A percentile compares a stretch with the other conserved stretches of the same genome.
Evolutionary conservation across 1,139 yeast species (phyloP).

Genomic region (Candida tropicalis): DNA sequence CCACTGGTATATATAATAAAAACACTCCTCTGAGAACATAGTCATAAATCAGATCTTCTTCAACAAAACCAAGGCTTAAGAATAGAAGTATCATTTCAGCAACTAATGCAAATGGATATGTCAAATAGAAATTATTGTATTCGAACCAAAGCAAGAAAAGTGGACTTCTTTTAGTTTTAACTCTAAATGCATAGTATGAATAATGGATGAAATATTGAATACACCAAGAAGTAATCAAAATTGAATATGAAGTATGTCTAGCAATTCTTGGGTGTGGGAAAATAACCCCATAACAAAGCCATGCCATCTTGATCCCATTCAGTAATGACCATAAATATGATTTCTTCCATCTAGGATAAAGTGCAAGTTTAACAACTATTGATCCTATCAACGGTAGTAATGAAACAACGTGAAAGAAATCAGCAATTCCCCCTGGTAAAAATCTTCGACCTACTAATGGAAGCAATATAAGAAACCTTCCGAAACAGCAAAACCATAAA

Average conservation of each 20-base stretch:
- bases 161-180: slow-evolving; percentile 41
- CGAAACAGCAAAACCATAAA: slow-evolving; percentile 54
- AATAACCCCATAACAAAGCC: slow-evolving; percentile 49
- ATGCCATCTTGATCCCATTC: slow-evolving; percentile 37
- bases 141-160: slow-evolving; percentile 40
- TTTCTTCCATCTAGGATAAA: slow-evolving; percentile 12
- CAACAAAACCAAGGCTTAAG: slow-evolving; percentile 49
- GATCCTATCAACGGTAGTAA: slow-evolving; percentile 35
- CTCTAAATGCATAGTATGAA: slow-evolving; percentile 50
- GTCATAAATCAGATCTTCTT: slow-evolving; percentile 35
- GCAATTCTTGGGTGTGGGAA: slow-evolving; percentile 53
- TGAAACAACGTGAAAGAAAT: slow-evolving; percentile 54
- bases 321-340: slow-evolving; percentile 32
- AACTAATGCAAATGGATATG: slow-evolving; percentile 47
- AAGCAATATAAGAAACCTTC: slow-evolving; percentile 52
- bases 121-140: slow-evolving; percentile 41
- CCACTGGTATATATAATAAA: slow-evolving; percentile 39
- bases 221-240: slow-evolving; percentile 51
- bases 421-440: slow-evolving; percentile 72
- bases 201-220: slow-evolving; percentile 43
- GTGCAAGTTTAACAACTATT: slow-evolving; percentile 24
- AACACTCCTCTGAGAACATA: slow-evolving; percentile 28
- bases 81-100: slow-evolving; percentile 59
- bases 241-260: slow-evolving; percentile 50
- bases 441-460: slow-evolving; percentile 65